These are phyloP conservation scores for Serendipita vermifera DNA, from an alignment of 768 basidiomycete genomes.

Conservation along the genomic window DNA sequence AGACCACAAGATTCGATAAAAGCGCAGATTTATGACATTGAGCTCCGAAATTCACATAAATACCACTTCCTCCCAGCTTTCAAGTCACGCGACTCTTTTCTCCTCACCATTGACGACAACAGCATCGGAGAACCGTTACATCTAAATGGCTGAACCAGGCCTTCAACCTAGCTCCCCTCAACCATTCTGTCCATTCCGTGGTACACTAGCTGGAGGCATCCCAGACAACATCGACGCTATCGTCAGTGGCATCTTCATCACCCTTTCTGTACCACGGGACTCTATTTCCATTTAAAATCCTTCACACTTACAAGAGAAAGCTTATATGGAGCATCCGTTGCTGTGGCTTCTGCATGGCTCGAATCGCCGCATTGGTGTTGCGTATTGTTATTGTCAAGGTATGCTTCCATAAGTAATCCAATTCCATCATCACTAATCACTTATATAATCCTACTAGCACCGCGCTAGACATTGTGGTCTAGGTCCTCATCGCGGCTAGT, in stretches of 20 bases:
- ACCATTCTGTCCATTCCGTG: no score
- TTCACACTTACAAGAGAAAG: background rate
- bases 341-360: constrained; percentile 8
- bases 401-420: background rate
- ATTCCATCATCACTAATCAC: background rate
- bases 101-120: no score
- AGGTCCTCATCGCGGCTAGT: background rate
- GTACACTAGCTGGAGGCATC: constrained; percentile 2
- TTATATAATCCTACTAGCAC: background rate
- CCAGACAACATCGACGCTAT: constrained; percentile 1
- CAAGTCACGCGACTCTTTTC: no score
- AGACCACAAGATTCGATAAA: no score
- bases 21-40: no score
- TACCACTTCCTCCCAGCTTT: no score
- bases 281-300: constrained; percentile 3
- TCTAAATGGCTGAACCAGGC: no score
- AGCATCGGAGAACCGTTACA: no score
- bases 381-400: background rate
- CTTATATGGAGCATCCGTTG: constrained; percentile 4
- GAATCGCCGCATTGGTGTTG: background rate
- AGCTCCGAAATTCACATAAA: no score
- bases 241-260: background rate
- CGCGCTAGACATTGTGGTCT: background rate
- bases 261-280: background rate
- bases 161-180: no score